Evolutionary conservation across 1,284 basidiomycete species (phyloP), one percentile per base, ranked within the genome.

Genomic region (Cystobasidium slooffiae): DNA sequence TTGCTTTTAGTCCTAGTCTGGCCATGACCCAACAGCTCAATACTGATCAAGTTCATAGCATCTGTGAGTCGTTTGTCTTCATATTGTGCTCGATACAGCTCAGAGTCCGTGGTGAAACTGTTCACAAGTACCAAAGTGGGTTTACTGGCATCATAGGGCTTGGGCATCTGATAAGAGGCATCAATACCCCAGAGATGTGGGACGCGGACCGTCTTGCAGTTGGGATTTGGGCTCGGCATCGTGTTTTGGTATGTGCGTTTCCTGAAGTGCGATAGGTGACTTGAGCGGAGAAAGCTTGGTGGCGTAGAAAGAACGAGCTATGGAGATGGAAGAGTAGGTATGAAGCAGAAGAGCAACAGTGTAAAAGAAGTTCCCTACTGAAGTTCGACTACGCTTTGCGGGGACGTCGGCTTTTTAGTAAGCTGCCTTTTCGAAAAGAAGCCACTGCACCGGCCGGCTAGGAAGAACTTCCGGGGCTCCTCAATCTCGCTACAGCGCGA

Each of bases 11-110:
- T 70, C 37, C 68, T 46, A 16, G 68, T 70, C 22, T 62, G 56
- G 10, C 68, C 68, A 63, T 70, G 68, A 4, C 68, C 68, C 10
- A 70, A 43, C 0, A 58, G 68, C 59, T 70, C 68, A 22, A 70
- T 70, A 24, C 44, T 49, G 22, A 70, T 47, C 44, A 70, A 20
- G 49, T 70, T 70, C 68, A 64, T 64, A 43, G 55, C 55, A 18
- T 64, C 58, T 5, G 39, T 64, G 44, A 70, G 61, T 24, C 47
- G 44, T 59, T 49, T 47, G n/a, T 70, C 52, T 22, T 59, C 37
- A 39, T 70, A 70, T 37, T 70, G 68, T 0, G 56, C 47, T 37
- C 63, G 43, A 31, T 70, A 70, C 24, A 70, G 39, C 20, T 70
- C 68, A 14, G 68, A 62, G 22, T 44, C 41, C 12, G 68, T 70